Evolutionary conservation across 805 yeast species (phyloP).

Genomic region (Nakazawaea ernobii): DNA sequence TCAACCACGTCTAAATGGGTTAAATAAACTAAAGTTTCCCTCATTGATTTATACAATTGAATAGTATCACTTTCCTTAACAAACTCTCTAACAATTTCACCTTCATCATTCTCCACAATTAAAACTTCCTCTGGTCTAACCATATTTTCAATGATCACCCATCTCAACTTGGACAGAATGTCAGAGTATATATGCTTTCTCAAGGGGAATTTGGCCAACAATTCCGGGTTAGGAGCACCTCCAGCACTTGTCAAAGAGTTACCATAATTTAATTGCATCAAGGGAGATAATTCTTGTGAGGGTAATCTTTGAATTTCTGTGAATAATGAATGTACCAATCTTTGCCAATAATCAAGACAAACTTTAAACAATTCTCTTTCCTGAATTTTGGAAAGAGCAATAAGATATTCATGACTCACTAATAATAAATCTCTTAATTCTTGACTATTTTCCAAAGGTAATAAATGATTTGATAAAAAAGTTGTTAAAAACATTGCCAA

Average conservation of each 20-base stretch:
- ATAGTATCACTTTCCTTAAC: slow-evolving; percentile 97
- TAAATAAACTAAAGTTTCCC: slow-evolving; percentile 90
- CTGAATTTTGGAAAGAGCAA: slow-evolving; percentile 82
- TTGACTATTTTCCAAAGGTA: slow-evolving; percentile 55
- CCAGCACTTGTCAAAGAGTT: slow-evolving; percentile 35
- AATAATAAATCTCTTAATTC: slow-evolving; percentile 52
- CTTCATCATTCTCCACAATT: slow-evolving; percentile 96
- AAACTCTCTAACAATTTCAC: slow-evolving; percentile 96
- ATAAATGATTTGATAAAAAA: slow-evolving; percentile 69
- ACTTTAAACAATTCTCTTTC: slow-evolving; percentile 96
- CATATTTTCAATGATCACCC: slow-evolving; percentile 96
- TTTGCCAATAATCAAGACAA: slow-evolving; percentile 91
- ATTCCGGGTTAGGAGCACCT: slow-evolving; percentile 84
- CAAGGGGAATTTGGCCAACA: slow-evolving; percentile 71
- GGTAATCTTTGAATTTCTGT: slow-evolving; percentile 83
- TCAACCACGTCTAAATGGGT: slow-evolving; percentile 94
- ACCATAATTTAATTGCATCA: slow-evolving; percentile 58
- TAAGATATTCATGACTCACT: slow-evolving; percentile 72
- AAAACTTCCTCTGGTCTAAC: slow-evolving; percentile 98
- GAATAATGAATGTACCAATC: slow-evolving; percentile 75
- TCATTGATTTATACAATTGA: slow-evolving; percentile 88
- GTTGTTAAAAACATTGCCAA: slow-evolving; percentile 89
- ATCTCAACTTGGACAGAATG: slow-evolving; percentile 74
- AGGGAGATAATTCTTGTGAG: slow-evolving; percentile 62
- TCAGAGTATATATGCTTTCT: slow-evolving; percentile 82